Evolutionary conservation across 805 yeast genomes (phyloP), one percentile per base, ranked within the genome.

Genomic region (Hemisphaericaspora nanyangensis): DNA sequence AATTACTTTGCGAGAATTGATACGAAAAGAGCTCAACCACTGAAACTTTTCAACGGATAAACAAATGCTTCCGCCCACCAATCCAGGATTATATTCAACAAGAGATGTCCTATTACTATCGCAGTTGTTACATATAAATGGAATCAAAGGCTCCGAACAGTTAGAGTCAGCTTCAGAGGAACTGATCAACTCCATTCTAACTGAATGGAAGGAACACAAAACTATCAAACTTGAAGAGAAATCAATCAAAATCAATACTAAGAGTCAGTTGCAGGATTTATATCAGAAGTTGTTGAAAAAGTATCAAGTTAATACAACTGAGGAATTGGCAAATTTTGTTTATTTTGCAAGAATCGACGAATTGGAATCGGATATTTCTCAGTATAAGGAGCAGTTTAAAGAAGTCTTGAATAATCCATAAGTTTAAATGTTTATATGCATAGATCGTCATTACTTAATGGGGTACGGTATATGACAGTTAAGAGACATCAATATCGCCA

Each of bases 71-170:
- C n/a, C n/a, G n/a, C n/a, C 35, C 4, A 37, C 40, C 6, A 20
- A 29, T 31, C 30, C 40, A 16, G 39, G 26, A 7, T 15, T 20
- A n/a, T 54, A 52, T 29, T 43, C 29, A 22, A 51, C 51, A 35
- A 47, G 67, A 37, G 72, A 66, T 41, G 49, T 65, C 8, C 58
- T 68, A 19, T 55, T 68, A 17, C 40, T 68, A 12, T 47, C 66
- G 1, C 74, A 69, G 48, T 49, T 68, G 6, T 53, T 69, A 6
- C 72, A 68, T 37, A 53, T 56, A 2, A 54, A 56, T 31, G 61
- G 58, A 2, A 50, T 59, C 16, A 52, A 54, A n/a, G 58, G 60
- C 1, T 52, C 47, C 7, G 16, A 33, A 10, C 26, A 30, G 11
- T 16, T 45, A 24, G 38, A 34, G 5, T 15, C 35, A 22, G 18